Conservation (phyloP, 2,329 filamentous ascomycete genomes). For the Botrytis pseudocinerea region DNA sequence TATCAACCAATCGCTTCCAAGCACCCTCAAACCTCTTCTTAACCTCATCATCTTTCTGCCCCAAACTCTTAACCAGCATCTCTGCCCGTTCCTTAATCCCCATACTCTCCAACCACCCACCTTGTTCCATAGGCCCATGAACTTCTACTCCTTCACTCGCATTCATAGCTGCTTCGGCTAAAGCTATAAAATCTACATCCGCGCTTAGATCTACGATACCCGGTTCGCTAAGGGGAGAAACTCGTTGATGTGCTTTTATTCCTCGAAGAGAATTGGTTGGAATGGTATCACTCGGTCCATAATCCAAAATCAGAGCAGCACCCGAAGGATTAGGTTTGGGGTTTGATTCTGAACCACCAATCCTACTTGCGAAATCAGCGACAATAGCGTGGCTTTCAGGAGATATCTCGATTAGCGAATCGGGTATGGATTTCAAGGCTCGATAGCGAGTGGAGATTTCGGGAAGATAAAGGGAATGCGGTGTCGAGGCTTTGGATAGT, state of each 20-base stretch:
- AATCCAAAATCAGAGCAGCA: slow-evolving; percentile 93
- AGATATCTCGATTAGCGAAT: slow-evolving; percentile 82
- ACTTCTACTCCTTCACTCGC: slow-evolving; percentile 83
- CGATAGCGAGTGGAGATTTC: slow-evolving; percentile 78
- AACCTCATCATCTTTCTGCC: slow-evolving; percentile 48
- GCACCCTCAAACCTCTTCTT: slow-evolving; percentile 66
- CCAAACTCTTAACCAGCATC: slow-evolving; percentile 57
- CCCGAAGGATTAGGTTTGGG: slow-evolving; percentile 68
- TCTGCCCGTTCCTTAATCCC: slow-evolving; percentile 78
- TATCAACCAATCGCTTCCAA: slow-evolving; percentile 82
- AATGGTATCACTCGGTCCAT: slow-evolving; percentile 76
- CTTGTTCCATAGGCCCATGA: slow-evolving; percentile 88
- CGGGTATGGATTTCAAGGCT: slow-evolving; percentile 64
- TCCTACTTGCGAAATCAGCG: slow-evolving; percentile 77
- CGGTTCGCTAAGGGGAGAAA: slow-evolving; percentile 77
- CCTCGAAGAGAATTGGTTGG: slow-evolving; percentile 89
- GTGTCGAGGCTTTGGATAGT: slow-evolving; percentile 71
- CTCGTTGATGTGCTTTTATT: slow-evolving; percentile 73
- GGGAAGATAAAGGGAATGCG: slow-evolving; percentile 82
- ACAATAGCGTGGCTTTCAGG: slow-evolving; percentile 82
- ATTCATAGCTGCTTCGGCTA: slow-evolving; percentile 77
- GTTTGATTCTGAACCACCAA: slow-evolving; percentile 64
- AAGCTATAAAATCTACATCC: slow-evolving; percentile 87
- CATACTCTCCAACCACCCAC: slow-evolving; percentile 74
- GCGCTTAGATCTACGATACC: slow-evolving; percentile 86